Evolutionary conservation across 371 early-diverging fungal species (phyloP), one percentile per base, ranked within the genome.

Genomic region (Gilbertella persicaria): DNA sequence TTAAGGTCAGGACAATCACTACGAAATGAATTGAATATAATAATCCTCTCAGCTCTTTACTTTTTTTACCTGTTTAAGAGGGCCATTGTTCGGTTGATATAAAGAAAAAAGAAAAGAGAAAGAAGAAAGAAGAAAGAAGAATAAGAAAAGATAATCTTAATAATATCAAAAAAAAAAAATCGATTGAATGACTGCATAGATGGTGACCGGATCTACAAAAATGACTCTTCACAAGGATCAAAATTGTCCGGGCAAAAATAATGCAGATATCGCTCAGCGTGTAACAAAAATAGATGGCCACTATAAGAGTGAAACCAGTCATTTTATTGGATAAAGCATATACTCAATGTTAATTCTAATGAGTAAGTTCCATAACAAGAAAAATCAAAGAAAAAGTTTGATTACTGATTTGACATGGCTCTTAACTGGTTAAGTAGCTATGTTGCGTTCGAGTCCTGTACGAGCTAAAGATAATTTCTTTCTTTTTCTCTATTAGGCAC

Each of bases 1-100:
- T 94, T 87, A 55, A 98, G 84, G 60, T 92, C 93, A 1, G 98
- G 98, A 71, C 92, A 92, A 33, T 84, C 65, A 64, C 90, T 90
- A 43, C 13, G 13, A 16, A 37, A 42, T 30, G n/a, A 47, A 33
- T 33, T 10, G 13, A 33, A 12, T 33, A 33, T n/a, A n/a, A n/a
- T n/a, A n/a, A n/a, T n/a, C n/a, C 33, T 6, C 33, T 33, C 33
- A n/a, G n/a, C n/a, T n/a, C 33, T 12, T 33, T 4, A 2, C 1
- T 17, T 21, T 19, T 10, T 3, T 24, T 45, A 60, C 60, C 65
- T 64, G 36, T 64, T 64, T 44, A 60, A 55, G 21, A 60, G 44
- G 33, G 65, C 50, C 60, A 53, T 60, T 46, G 6, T 6, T 24
- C 2, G 26, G 19, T 44, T 24, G 36, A 39, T n/a, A 26, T 50